Evolutionary conservation across 768 basidiomycete genomes (phyloP).

Genomic region (Termitomyces sp.): DNA sequence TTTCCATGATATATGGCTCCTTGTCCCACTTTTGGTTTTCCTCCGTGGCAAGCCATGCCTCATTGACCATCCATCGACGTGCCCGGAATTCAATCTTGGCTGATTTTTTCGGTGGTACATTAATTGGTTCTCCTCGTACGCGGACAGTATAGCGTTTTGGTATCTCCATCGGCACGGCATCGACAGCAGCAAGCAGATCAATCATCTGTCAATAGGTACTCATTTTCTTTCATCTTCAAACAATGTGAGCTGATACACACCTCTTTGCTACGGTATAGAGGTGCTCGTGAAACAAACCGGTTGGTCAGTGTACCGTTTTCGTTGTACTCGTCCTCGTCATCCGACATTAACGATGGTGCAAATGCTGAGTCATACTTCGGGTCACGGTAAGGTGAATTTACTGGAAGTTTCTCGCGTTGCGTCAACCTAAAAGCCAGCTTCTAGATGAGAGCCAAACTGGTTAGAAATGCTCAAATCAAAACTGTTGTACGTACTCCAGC

Average conservation of each 20-base stretch:
- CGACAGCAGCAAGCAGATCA: conserved; percentile 8
- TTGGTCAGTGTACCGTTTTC: not conserved
- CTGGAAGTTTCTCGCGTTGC: no score
- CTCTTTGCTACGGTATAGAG: not conserved
- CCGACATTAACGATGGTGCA: conserved; percentile 10
- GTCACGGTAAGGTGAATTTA: no score
- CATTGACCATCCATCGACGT: conserved; percentile 14
- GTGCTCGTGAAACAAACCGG: not conserved
- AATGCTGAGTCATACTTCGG: no score
- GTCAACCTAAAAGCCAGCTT: no score
- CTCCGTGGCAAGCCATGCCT: conserved; percentile 17
- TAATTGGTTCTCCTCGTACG: not conserved
- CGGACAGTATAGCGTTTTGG: not conserved
- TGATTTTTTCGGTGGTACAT: conserved; percentile 9
- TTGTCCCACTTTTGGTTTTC: conserved; percentile 11
- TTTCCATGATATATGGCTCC: not conserved
- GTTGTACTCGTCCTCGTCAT: conserved; percentile 16
- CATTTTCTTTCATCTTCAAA: not conserved
- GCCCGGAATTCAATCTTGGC: conserved; percentile 6
- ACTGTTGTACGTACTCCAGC: no score
- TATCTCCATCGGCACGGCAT: not conserved
- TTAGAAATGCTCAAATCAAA: no score
- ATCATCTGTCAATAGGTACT: conserved; percentile 1
- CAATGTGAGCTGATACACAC: not conserved
- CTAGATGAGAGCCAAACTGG: no score